Conservation (phyloP, 805 yeast species). For the Wickerhamiella kurtzmanii region DNA sequence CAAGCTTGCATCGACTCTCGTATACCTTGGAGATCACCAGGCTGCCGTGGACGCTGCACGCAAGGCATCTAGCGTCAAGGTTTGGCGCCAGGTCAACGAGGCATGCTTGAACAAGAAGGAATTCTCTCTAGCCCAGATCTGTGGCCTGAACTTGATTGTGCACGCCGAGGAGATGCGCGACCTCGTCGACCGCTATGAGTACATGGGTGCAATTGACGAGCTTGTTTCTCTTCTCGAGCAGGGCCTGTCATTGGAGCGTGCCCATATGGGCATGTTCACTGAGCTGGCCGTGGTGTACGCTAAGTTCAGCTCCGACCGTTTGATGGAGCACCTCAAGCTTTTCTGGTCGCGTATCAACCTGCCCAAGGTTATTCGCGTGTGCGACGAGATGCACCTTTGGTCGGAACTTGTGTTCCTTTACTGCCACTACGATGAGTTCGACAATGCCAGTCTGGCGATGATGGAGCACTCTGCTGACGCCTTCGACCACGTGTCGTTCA, state of each 20-base stretch:
- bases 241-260: conserved; percentile 92
- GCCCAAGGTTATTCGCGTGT: conserved; percentile 91
- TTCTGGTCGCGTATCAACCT: conserved; percentile 98
- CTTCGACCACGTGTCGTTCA: conserved; percentile 86
- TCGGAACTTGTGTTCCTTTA: conserved; percentile 91
- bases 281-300: conserved; percentile 84
- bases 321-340: conserved; percentile 90
- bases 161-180: conserved; percentile 96
- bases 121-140: conserved; percentile 93
- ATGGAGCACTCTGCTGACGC: conserved; percentile 89
- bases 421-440: conserved; percentile 99
- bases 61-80: conserved; percentile 84
- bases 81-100: conserved; percentile 94
- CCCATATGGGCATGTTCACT: conserved; percentile 99
- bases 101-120: conserved; percentile 93
- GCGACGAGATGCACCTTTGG: conserved; percentile 89
- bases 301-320: conserved; percentile 77
- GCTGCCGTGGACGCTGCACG: conserved; percentile 98
- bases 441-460: conserved; percentile 92
- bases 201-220: conserved; percentile 83
- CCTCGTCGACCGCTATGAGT: conserved; percentile 74
- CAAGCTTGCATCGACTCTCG: conserved; percentile 91
- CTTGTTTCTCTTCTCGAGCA: conserved; percentile 85
- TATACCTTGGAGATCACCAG: conserved; percentile 82
- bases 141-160: conserved; percentile 92